Evolutionary conservation across 1,139 yeast genomes (phyloP), one percentile per base, ranked within the genome.

Genomic region (Sugiyamaella xylanicola): DNA sequence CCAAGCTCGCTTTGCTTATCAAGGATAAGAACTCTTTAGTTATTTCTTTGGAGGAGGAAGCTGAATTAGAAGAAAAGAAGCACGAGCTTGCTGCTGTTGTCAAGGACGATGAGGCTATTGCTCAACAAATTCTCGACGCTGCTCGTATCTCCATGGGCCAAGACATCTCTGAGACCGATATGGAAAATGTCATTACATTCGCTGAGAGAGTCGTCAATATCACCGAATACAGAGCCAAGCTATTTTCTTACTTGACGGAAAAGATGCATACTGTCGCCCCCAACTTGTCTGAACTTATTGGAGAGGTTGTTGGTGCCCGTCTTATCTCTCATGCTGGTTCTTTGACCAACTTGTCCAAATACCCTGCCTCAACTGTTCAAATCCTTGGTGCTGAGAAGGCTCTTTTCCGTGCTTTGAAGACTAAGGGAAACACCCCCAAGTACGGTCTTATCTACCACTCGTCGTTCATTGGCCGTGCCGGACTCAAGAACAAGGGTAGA

Each of bases 341-440:
- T 63, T 82, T 93, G 72, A 91, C 97, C 64, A 90, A 90, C 75
- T 80, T 93, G 72, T 92, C 98, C 60, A 93, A 93, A 76, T 97
- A 95, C 74, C 98, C 99, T 65, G 99, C 99, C 56, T 93, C 99
- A 20, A 93, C 99, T 60, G 95, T 93, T 57, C 99, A 93, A 80
- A 93, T 93, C 65, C 82, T 93, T 69, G 99, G 99, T 77, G 99
- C 99, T 65, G 99, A 93, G 78, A 93, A 93, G 84, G 99, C 99
- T 51, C 81, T 93, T 64, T 93, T 93, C 83, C 87, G 99, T 79
- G 99, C 99, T 64, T 83, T 93, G 73, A 93, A 93, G 81, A 93
- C 99, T 65, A 93, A 93, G 79, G 97, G 95, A 72, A 92, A 93
- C 78, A 93, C 99, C 61, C 99, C 99, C 68, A 93, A 93, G 76